Base-by-base conservation (phyloP, 129 eudicot species). In the Calendula officinalis region DNA sequence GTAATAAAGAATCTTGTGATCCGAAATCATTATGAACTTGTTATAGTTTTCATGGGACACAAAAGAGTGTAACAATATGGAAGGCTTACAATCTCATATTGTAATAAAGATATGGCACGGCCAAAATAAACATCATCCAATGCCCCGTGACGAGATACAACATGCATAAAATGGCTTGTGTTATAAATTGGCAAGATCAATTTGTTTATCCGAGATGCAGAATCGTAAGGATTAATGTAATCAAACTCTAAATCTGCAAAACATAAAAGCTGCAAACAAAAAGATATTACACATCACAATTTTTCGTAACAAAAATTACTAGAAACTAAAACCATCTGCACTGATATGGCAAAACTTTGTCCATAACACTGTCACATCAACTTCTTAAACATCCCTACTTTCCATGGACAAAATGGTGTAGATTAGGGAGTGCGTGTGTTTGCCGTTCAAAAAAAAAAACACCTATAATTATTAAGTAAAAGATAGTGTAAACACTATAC, bases 171-270 rank as follows among this genome's bases (percentile, higher is more conserved):
- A 77, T 84, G 61, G 83, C 95, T 81, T 83, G 91, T 0, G 83
- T 74, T 67, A 86, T 78, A 66, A 78, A 83, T 60, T 6, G 95
- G 95, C 6, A 89, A 32, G 33, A 89, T 54, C 60, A 81, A 80
- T 56, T 32, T 71, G 81, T 89, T 89, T 70, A 89, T 89, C 69
- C 91, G 80, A 58, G 80, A 69, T n/a, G 97, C 88, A 6, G 97
- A 83, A 69, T 89, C 95, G 14, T 89, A 89, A n/a, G 97, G 97
- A 58, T 89, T 86, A 71, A 86, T 83, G 78, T 89, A 89, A 75
- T 89, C 97, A 27, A 83, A 86, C 76, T 86, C 97, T 65, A 89
- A 72, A 86, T 89, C 97, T 8, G 95, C 86, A 75, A 86, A 81
- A 76, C 97, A 89, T 84, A 89, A 74, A 12, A 89, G 84, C 97